Conservation (phyloP, 257 asterid genomes). For the Gynochthodes officinalis region DNA sequence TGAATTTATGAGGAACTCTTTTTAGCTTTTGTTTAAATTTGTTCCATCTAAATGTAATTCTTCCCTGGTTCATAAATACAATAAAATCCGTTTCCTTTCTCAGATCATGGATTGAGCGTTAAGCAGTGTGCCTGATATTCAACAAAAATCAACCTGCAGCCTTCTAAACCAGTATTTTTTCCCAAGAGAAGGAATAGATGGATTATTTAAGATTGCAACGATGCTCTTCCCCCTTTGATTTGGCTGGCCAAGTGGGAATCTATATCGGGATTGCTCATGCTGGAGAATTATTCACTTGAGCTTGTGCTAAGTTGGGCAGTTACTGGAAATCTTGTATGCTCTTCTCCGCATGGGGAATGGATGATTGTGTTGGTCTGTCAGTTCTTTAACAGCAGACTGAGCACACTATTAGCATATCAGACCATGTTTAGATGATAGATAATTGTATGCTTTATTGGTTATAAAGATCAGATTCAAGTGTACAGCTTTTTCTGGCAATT, state of each 20-base stretch:
- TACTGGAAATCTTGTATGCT: not conserved
- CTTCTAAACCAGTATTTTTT: not conserved
- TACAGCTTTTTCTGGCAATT: not conserved
- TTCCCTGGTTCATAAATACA: not conserved
- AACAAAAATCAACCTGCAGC: not conserved
- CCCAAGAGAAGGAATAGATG: not conserved
- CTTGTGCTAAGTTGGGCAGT: not conserved
- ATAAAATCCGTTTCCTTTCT: not conserved
- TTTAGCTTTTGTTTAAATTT: not conserved
- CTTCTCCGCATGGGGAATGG: not conserved
- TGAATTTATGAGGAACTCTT: not conserved
- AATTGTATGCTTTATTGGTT: not conserved
- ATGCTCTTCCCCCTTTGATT: not conserved
- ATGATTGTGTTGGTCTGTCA: not conserved
- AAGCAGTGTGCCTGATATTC: not conserved
- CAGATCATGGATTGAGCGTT: not conserved
- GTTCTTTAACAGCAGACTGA: not conserved
- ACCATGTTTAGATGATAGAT: not conserved
- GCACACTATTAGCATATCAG: not conserved
- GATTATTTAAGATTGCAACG: not conserved
- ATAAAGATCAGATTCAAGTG: not conserved
- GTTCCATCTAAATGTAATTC: not conserved
- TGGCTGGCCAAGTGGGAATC: not conserved
- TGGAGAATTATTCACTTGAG: not conserved
- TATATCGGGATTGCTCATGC: not conserved